A percentile compares a stretch with the other conserved stretches of the same genome.
Conservation (phyloP, 2,329 filamentous ascomycete species). For the Colletotrichum plurivorum region DNA sequence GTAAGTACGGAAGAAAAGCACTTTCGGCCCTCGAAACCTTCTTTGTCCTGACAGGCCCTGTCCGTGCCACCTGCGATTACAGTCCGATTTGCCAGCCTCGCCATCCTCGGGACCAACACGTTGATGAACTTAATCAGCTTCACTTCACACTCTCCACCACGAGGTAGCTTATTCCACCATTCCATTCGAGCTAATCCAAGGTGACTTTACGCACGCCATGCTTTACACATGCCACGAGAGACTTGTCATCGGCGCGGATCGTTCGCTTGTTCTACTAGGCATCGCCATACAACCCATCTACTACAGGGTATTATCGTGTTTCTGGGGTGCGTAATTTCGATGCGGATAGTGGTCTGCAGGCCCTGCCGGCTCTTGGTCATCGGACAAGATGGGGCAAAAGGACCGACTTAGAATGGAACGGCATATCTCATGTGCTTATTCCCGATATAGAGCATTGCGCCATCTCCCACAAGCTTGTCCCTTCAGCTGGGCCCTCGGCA, state of each 20-base stretch:
- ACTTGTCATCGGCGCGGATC: no score
- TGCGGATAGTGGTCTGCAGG: not conserved
- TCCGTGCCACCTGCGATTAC: not conserved
- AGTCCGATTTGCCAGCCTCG: constrained; percentile 23
- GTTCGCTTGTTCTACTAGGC: not conserved
- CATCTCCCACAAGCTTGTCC: constrained; percentile 11
- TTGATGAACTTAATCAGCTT: constrained; percentile 23
- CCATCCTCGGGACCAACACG: not conserved
- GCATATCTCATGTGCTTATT: constrained; percentile 11
- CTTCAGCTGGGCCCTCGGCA: constrained; percentile 24
- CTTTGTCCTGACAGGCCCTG: not conserved
- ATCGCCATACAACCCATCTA: not conserved
- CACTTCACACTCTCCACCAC: not conserved
- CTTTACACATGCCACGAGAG: constrained; percentile 18
- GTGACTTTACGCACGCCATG: constrained; percentile 18
- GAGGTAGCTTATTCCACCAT: constrained; percentile 1
- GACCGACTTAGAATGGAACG: not conserved
- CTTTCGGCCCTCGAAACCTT: constrained; percentile 19
- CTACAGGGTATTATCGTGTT: constrained; percentile 5
- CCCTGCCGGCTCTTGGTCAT: constrained; percentile 3
- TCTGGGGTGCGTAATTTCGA: not conserved
- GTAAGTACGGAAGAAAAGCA: not conserved
- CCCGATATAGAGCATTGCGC: constrained; percentile 23
- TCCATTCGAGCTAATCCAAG: constrained; percentile 8
- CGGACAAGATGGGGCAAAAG: not conserved